Base-by-base conservation (phyloP, 1,284 basidiomycete species). In the Marasmius sp. region DNA sequence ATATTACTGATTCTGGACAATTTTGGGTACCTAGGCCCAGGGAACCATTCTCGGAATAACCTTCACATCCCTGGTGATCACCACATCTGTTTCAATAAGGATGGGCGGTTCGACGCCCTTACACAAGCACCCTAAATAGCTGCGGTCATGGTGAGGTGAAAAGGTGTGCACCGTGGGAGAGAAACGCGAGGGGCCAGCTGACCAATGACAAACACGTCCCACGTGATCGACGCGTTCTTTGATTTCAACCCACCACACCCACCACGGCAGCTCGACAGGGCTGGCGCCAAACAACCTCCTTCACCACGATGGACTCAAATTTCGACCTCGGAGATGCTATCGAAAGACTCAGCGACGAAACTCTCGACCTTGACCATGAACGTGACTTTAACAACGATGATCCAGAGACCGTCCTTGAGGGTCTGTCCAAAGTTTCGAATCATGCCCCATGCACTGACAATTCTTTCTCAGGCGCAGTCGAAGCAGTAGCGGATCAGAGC, bases 241-340 rank as follows among this genome's bases (percentile, higher is more conserved):
- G 34, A 45, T 14, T 49, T 47, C 36, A 55, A n/a, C 16, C 33
- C 14, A n/a, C 43, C 3, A n/a, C 38, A n/a, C 33, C 33, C 54
- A 43, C 39, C 9, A 56, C 38, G 27, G 43, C 54, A 43, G 14
- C 37, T 39, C 9, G 18, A 16, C 20, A 43, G 36, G 6, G 36
- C 20, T 14, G 27, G 27, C 27, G 27, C 20, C n/a, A n/a, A 38
- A 39, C 52, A 33, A 45, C 36, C 27, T 39, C 50, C 2, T 47
- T 38, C 18, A 39, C 38, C 39, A 62, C 61, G 41, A 76, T 75
- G 73, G 65, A 61, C 48, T 63, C 69, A 53, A 65, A 64, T 37
- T 93, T 93, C 75, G 89, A 91, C 68, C 84, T 94, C 10, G 88
- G 89, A 73, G 91, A 92, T 67, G 87, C 92, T 74, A 76, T 91